Evolutionary conservation across 208 protist species (phyloP).

Genomic region (Acanthamoeba triangularis): DNA sequence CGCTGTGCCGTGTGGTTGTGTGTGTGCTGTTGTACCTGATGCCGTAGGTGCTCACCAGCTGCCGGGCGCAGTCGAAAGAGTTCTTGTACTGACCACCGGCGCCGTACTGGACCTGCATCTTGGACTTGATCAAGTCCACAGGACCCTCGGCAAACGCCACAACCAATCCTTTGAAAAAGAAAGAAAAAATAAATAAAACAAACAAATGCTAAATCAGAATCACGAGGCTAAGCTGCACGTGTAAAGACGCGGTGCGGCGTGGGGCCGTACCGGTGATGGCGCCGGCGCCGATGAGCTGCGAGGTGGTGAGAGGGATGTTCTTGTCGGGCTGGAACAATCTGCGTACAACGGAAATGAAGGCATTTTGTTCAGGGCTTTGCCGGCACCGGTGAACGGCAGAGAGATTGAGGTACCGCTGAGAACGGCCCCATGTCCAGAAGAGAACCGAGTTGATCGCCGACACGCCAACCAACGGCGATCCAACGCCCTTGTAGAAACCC

Average conservation of each 20-base stretch:
- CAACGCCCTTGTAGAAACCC: slow-evolving; percentile 81
- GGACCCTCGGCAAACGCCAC: slow-evolving; percentile 66
- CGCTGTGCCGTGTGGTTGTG: no score
- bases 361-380: not conserved
- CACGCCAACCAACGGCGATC: slow-evolving; percentile 85
- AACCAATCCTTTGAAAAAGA: not conserved
- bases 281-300: slow-evolving; percentile 53
- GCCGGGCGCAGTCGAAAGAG: slow-evolving; percentile 59
- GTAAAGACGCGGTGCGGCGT: no score
- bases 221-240: no score
- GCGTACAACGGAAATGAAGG: not conserved
- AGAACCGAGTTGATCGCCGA: slow-evolving; percentile 86
- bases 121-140: slow-evolving; percentile 73
- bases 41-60: slow-evolving; percentile 47
- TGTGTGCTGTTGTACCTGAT: no score
- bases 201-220: not conserved
- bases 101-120: slow-evolving; percentile 74
- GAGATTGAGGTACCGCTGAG: not conserved
- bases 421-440: slow-evolving; percentile 83
- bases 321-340: slow-evolving; percentile 65
- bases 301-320: slow-evolving; percentile 48
- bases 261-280: slow-evolving; percentile 23
- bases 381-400: not conserved
- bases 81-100: slow-evolving; percentile 71
- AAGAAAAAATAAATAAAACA: not conserved